Percentiles rank a stretch among this genome's conserved stretches.
These are phyloP conservation scores for Piper longum DNA, from an alignment of 164 flowering plant genomes.

Conservation along the genomic window DNA sequence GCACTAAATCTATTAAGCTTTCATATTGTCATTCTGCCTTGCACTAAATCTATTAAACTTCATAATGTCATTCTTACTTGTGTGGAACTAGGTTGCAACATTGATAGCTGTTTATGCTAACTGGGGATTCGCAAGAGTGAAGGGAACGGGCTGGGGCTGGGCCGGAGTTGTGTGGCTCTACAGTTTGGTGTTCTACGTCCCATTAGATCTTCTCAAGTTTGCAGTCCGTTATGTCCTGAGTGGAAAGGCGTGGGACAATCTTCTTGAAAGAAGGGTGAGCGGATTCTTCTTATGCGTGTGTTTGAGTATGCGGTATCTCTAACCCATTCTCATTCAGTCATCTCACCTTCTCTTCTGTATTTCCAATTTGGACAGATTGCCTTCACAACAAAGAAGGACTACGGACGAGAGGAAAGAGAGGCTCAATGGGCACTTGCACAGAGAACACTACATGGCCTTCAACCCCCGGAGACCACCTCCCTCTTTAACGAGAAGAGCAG, in stretches of 20 bases:
- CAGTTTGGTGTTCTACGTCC: slow-evolving; percentile 74
- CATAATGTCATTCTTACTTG: background rate
- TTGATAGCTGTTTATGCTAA: slow-evolving; percentile 80
- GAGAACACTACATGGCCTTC: slow-evolving; percentile 90
- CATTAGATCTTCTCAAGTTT: slow-evolving; percentile 72
- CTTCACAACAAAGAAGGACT: slow-evolving; percentile 91
- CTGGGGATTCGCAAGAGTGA: slow-evolving; percentile 81
- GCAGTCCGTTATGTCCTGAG: slow-evolving; percentile 65
- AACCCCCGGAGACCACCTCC: slow-evolving; percentile 51
- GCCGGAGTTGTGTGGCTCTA: slow-evolving; percentile 92
- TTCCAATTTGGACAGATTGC: slow-evolving; percentile 52
- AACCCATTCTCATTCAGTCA: background rate
- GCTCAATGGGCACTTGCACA: slow-evolving; percentile 99
- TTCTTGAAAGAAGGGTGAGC: slow-evolving; percentile 73
- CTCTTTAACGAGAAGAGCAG: slow-evolving; percentile 79
- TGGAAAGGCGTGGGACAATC: slow-evolving; percentile 83
- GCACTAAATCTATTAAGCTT: background rate
- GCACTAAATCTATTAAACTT: background rate
- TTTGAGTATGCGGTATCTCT: background rate
- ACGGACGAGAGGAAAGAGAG: slow-evolving; percentile 89
- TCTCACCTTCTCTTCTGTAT: background rate
- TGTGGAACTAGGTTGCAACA: slow-evolving; percentile 59
- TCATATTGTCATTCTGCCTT: background rate
- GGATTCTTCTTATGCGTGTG: background rate
- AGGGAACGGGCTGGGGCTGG: slow-evolving; percentile 97